These are phyloP conservation scores for Elsinoe ampelina DNA, from an alignment of 2,329 filamentous ascomycete genomes.

Conservation along the genomic window DNA sequence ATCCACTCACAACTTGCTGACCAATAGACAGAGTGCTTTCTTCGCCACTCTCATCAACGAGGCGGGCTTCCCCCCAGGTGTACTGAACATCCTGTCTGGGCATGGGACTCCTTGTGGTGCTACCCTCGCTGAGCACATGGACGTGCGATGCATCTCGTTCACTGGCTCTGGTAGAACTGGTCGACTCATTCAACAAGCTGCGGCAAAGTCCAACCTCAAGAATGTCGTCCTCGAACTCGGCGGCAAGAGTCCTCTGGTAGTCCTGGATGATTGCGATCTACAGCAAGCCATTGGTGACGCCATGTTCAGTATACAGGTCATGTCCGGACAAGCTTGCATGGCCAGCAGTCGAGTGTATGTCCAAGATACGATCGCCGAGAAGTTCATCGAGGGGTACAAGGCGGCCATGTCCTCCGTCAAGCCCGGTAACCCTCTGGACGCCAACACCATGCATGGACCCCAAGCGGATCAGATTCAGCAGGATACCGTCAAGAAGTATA, in stretches of 20 bases:
- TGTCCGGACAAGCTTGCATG: constrained; percentile 52
- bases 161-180: constrained; percentile 22
- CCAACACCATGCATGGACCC: constrained; percentile 34
- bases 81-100: constrained; percentile 33
- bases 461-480: constrained; percentile 45
- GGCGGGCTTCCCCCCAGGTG: constrained; percentile 36
- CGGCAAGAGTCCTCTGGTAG: constrained; percentile 22
- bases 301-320: constrained; percentile 42
- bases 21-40: not conserved
- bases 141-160: constrained; percentile 24
- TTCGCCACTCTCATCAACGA: constrained; percentile 27
- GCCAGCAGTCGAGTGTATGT: constrained; percentile 50
- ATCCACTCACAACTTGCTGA: not conserved
- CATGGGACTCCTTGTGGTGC: constrained; percentile 25
- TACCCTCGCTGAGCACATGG: constrained; percentile 25
- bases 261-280: constrained; percentile 28
- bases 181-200: constrained; percentile 18
- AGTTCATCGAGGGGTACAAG: constrained; percentile 34
- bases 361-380: constrained; percentile 41
- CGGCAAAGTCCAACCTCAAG: constrained; percentile 25
- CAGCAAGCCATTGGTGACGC: constrained; percentile 27
- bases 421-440: constrained; percentile 23
- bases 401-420: constrained; percentile 25
- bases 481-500: constrained; percentile 37
- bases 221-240: constrained; percentile 23